These are phyloP conservation scores for Fimicolochytrium jonesii DNA, from an alignment of 192 early-diverging fungal genomes.

Conservation along the genomic window DNA sequence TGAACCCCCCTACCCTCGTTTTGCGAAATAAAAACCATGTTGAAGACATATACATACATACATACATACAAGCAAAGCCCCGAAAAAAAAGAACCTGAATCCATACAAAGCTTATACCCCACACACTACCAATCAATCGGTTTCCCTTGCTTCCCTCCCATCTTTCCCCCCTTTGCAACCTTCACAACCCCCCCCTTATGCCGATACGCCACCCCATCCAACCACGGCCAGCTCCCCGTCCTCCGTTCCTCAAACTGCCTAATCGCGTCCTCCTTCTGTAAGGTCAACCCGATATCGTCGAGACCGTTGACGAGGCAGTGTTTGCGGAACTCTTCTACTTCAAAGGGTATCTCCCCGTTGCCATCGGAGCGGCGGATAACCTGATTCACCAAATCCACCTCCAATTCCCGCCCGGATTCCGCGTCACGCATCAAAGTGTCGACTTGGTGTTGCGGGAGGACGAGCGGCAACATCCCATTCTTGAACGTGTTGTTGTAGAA, in stretches of 20 bases:
- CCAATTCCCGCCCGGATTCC: conserved; percentile 37
- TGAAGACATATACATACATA: no score
- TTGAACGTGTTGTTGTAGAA: conserved; percentile 74
- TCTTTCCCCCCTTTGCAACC: no score
- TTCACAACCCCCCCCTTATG: conserved; percentile 8
- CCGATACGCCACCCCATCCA: conserved; percentile 48
- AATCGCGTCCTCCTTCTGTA: conserved; percentile 58
- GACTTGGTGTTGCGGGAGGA: conserved; percentile 23
- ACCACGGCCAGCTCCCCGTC: conserved; percentile 55
- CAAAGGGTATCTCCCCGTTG: conserved; percentile 40
- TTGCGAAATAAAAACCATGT: no score
- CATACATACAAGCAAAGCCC: no score
- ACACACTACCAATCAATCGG: conserved; percentile 26
- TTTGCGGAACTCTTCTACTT: conserved; percentile 57
- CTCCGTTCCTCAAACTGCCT: conserved; percentile 47
- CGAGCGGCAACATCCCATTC: conserved; percentile 66
- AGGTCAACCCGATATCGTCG: conserved; percentile 69
- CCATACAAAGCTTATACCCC: no score
- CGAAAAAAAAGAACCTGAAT: no score
- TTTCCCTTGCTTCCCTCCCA: not conserved
- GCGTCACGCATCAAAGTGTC: conserved; percentile 42
- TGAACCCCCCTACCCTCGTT: no score
- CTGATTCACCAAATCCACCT: conserved; percentile 55
- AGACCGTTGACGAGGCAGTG: conserved; percentile 64
- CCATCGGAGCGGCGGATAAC: conserved; percentile 41